Base-by-base conservation (phyloP, 208 protist species). In the Trypanosoma avium region DNA sequence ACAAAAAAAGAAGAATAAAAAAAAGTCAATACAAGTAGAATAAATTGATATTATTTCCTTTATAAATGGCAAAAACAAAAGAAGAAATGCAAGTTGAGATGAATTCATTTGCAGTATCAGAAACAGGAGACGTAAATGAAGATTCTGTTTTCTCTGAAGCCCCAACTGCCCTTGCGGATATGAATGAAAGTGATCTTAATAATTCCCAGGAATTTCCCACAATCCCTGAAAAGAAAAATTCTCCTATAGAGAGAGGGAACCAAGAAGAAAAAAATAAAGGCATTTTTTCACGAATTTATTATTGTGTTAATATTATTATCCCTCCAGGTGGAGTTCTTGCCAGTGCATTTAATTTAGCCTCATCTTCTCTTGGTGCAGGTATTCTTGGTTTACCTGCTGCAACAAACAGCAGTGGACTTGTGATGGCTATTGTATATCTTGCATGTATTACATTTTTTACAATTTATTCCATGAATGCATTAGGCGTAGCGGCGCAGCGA, bases 281-380 rank as follows among this genome's bases (percentile, higher is more conserved):
- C 8, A 46, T 33, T 38, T 48, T 61, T 19, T 32, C 56, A 3
- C 46, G 30, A 27, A 9, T 61, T 8, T 12, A 13, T 26, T 53
- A 54, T 7, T 43, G 48, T 52, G 42, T 79, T 17, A 68, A 73
- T 62, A 58, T 57, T 26, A 58, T 90, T 17, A 48, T 91, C 3
- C 82, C 85, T 3, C 70, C 57, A 19, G 85, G 84, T 9, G 79
- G 79, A 42, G 24, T 86, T 24, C 29, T 79, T 8, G 56, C 82
- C 15, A 64, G 50, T 48, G 64, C 53, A 32, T 81, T 92, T 60
- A 90, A 82, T 58, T 68, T 92, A 4, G 77, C 72, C 46, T 81
- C 66, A 62, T 76, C 77, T 36, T 77, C 82, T 30, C 47, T 92
- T 15, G 86, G 86, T 24, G 86, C 72, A 19, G 83, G 83, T 33